Percentiles rank a stretch among this genome's conserved stretches.
Evolutionary conservation across 2,329 filamentous ascomycete genomes (phyloP).

Genomic region (Ophiostoma sp.): DNA sequence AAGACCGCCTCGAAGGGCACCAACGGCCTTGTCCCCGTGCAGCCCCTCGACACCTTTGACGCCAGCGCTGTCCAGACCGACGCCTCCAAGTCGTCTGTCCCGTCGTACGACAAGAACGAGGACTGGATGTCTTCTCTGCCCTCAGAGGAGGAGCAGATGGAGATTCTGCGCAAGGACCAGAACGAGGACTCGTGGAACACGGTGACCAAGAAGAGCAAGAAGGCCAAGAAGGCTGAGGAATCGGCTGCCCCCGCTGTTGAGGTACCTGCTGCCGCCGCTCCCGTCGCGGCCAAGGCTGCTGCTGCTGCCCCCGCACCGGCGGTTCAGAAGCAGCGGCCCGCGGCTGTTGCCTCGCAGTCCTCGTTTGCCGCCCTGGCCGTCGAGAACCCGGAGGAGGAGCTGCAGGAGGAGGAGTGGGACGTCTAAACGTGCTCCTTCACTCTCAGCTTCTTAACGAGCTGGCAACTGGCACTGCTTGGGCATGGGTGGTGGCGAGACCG

Average conservation of each 20-base stretch:
- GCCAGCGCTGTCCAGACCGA: conserved; percentile 31
- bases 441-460: neutral
- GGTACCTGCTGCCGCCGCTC: conserved; percentile 24
- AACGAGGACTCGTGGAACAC: conserved; percentile 59
- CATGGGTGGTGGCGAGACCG: conserved; percentile 6
- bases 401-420: conserved; percentile 54
- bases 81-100: conserved; percentile 35
- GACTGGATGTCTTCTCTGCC: conserved; percentile 55
- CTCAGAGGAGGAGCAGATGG: conserved; percentile 64
- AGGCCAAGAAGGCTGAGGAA: conserved; percentile 43
- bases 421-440: conserved; percentile 39
- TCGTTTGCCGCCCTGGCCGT: conserved; percentile 53
- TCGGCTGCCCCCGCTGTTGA: conserved; percentile 31
- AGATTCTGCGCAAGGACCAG: conserved; percentile 53
- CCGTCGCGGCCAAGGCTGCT: conserved; percentile 32
- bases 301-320: conserved; percentile 32
- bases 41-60: conserved; percentile 62
- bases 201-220: conserved; percentile 50
- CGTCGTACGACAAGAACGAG: conserved; percentile 39
- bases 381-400: conserved; percentile 43
- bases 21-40: conserved; percentile 43
- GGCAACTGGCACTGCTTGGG: neutral
- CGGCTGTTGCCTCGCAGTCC: conserved; percentile 41
- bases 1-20: conserved; percentile 41
- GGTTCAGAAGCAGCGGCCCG: conserved; percentile 36